A percentile compares a stretch with the other conserved stretches of the same genome.
Evolutionary conservation across 805 yeast genomes (phyloP).

Genomic region (Debaryomyces tyrocola): DNA sequence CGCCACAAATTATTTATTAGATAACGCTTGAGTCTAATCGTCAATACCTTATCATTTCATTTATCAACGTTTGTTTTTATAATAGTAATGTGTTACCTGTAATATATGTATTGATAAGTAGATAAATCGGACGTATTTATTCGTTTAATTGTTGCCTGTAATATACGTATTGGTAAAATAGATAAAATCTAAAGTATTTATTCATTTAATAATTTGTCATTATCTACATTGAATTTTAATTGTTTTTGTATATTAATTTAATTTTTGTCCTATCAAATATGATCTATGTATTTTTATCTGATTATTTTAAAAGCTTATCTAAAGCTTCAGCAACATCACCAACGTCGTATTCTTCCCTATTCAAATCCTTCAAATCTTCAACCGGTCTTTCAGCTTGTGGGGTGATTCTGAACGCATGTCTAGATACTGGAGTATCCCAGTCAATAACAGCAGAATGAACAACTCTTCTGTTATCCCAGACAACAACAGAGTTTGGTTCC

Average conservation of each 20-base stretch:
- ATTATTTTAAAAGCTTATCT: slow-evolving; percentile 12
- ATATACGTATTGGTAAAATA: no score
- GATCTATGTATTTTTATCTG: no score
- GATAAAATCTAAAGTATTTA: no score
- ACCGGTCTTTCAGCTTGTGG: slow-evolving; percentile 73
- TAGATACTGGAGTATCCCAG: slow-evolving; percentile 63
- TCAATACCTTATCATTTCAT: not conserved
- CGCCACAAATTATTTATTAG: slow-evolving; percentile 85
- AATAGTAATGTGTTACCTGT: not conserved
- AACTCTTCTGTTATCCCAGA: slow-evolving; percentile 79
- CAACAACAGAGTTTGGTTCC: slow-evolving; percentile 68
- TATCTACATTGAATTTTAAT: no score
- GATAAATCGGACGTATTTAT: not conserved
- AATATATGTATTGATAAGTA: not conserved
- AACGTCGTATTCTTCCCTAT: slow-evolving; percentile 33
- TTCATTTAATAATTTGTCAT: no score
- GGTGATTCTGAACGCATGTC: slow-evolving; percentile 76
- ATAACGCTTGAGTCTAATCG: slow-evolving; percentile 49
- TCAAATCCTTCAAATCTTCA: slow-evolving; percentile 39
- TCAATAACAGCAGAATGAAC: slow-evolving; percentile 70
- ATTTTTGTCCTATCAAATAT: no score
- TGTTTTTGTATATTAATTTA: no score
- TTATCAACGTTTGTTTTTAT: not conserved
- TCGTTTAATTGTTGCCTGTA: no score
- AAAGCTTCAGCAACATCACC: slow-evolving; percentile 35